phyloP scores from a whole-genome alignment of 345 rosid genomes.

The Draba incana region DNA sequence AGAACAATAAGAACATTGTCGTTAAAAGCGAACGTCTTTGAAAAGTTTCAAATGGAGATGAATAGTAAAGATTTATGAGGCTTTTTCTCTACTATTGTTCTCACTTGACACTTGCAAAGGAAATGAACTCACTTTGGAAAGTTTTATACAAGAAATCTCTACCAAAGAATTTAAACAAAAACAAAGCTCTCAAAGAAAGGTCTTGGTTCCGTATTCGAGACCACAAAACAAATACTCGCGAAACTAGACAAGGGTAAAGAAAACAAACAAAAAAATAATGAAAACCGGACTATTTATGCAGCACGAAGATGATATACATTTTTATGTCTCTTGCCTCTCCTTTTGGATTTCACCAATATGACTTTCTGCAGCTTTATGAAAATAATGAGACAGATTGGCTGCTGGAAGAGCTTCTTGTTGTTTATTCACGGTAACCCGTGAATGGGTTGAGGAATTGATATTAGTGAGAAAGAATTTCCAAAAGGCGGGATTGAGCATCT shows the following conservation, averaged over 20 bases:
- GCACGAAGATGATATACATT: slow-evolving; percentile 36
- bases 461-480: slow-evolving; percentile 62
- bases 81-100: slow-evolving; percentile 2
- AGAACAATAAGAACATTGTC: too few species aligned
- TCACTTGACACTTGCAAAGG: slow-evolving; percentile 2
- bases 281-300: slow-evolving; percentile 6
- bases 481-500: slow-evolving; percentile 72
- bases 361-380: slow-evolving; percentile 40
- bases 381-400: slow-evolving; percentile 24
- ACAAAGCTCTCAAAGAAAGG: slow-evolving; percentile 26
- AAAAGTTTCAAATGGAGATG: neutral
- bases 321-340: slow-evolving; percentile 30
- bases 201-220: slow-evolving; percentile 16
- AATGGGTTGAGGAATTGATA: slow-evolving; percentile 20
- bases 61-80: neutral
- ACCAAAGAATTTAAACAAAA: slow-evolving; percentile 36
- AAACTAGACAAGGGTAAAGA: neutral
- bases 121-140: slow-evolving; percentile 3
- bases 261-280: neutral
- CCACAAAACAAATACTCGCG: slow-evolving; percentile 12
- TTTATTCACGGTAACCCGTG: slow-evolving; percentile 21
- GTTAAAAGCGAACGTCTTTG: too few species aligned
- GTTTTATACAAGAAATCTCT: slow-evolving; percentile 32
- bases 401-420: slow-evolving; percentile 38
- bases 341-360: slow-evolving; percentile 26